Base-by-base conservation (phyloP, 169 alveolate species). In the Eimeria sp. region DNA sequence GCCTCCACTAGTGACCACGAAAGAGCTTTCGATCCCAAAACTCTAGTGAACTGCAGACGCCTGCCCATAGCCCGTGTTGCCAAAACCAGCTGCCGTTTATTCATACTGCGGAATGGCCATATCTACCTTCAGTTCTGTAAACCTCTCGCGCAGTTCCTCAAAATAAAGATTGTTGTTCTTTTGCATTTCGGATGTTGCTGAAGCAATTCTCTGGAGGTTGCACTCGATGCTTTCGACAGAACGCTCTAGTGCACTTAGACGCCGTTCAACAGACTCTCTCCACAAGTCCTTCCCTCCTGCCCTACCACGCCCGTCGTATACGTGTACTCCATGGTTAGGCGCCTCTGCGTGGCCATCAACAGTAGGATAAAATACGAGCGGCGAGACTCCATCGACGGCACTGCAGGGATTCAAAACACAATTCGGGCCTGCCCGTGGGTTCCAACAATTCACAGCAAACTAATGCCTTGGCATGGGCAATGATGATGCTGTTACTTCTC, bases 161-260 rank as follows among this genome's bases (percentile, higher is more conserved):
- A 87, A 9, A 49, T 87, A 87, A 63, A 63, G 82, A 45, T 58
- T 63, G 45, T 58, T 87, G 63, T 87, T 87, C 6, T 63, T 58
- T 30, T 87, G 93, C 93, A 87, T 87, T 63, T 87, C 93, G 27
- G 82, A 87, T n/a, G 93, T 63, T 10, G 93, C 93, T 43, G 65
- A 30, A 2, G 93, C 93, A 20, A 87, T 20, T 43, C 30, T 63
- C 22, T 63, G 93, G 80, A 87, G 22, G 93, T 87, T 72, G 51
- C 75, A 1, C 58, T 34, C 40, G 58, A 87, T 87, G 93, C 63
- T 43, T 49, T 63, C 82, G 20, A 87, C 93, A 43, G 93, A 58
- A 72, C 61, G 82, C 20, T 87, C 93, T 63, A 87, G 27, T 58
- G 93, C 78, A 49, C 65, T 18, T 61, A 87, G 27, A 72, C 93